Percentiles rank a stretch among this genome's conserved stretches.
These are phyloP conservation scores for Bryoerythrophyllum caledonicum DNA, from an alignment of 225 moss, liverwort and hornwort species.

Conservation along the genomic window DNA sequence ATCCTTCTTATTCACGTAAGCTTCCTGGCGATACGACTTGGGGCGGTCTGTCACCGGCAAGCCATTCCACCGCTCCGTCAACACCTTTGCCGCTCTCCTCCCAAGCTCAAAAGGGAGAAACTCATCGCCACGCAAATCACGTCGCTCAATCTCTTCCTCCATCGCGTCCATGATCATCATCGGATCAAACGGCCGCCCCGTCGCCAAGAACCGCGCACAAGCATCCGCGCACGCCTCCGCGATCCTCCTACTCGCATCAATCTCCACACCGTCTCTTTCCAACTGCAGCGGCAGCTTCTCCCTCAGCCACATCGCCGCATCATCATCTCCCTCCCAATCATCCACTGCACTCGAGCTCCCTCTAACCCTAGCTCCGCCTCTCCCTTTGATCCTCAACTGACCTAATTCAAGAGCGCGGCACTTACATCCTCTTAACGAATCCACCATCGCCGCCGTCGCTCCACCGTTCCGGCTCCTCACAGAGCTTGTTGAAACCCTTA, in stretches of 20 bases:
- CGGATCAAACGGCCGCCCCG: slow-evolving; percentile 44
- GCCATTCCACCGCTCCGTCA: slow-evolving; percentile 50
- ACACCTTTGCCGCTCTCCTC: slow-evolving; percentile 42
- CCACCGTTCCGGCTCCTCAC: not conserved
- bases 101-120: slow-evolving; percentile 58
- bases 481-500: not conserved
- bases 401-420: not conserved
- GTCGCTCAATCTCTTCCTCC: slow-evolving; percentile 58
- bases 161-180: slow-evolving; percentile 58
- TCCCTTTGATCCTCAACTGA: not conserved
- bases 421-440: not conserved
- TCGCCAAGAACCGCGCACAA: slow-evolving; percentile 38
- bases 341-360: not conserved
- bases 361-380: not conserved
- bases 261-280: slow-evolving; percentile 23
- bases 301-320: slow-evolving; percentile 30
- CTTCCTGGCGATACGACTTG: slow-evolving; percentile 29
- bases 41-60: slow-evolving; percentile 40
- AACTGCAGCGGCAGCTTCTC: slow-evolving; percentile 26
- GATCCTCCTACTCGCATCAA: slow-evolving; percentile 20
- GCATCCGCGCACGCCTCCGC: slow-evolving; percentile 29
- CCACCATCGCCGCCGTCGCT: not conserved
- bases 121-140: slow-evolving; percentile 42
- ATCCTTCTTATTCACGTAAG: slow-evolving; percentile 40
- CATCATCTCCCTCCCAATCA: not conserved